Percentiles rank a stretch among this genome's conserved stretches.
Evolutionary conservation across 768 basidiomycete species (phyloP).

Genomic region (Leccinum sublutescens): DNA sequence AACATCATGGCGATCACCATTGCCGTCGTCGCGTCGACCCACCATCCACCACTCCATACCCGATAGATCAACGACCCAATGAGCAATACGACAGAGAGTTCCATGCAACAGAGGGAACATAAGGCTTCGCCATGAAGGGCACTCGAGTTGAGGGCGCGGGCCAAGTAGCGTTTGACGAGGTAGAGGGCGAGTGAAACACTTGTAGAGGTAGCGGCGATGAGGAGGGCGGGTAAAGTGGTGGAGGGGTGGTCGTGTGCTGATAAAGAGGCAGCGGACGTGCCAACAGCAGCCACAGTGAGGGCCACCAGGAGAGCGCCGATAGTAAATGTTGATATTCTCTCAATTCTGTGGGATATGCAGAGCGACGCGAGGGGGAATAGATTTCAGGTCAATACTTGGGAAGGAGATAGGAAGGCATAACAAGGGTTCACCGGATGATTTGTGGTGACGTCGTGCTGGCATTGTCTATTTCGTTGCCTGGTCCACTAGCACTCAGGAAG

Average conservation of each 20-base stretch:
- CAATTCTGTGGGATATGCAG: slow-evolving; percentile 27
- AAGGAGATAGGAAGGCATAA: neutral
- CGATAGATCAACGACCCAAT: slow-evolving; percentile 40
- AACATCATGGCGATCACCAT: slow-evolving; percentile 41
- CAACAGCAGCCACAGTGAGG: slow-evolving; percentile 39
- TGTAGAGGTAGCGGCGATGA: slow-evolving; percentile 42
- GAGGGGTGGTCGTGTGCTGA: slow-evolving; percentile 37
- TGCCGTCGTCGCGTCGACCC: slow-evolving; percentile 46
- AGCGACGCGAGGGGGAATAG: neutral
- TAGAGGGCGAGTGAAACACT: slow-evolving; percentile 42
- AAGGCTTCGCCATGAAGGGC: slow-evolving; percentile 44
- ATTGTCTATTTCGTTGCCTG: slow-evolving; percentile 31
- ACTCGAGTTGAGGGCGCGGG: slow-evolving; percentile 43
- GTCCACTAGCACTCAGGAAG: slow-evolving; percentile 34
- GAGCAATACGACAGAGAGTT: slow-evolving; percentile 44
- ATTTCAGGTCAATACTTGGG: neutral
- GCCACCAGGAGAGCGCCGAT: slow-evolving; percentile 39
- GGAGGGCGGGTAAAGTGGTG: slow-evolving; percentile 38
- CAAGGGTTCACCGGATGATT: slow-evolving; percentile 14
- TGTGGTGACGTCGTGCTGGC: neutral
- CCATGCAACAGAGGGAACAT: slow-evolving; percentile 43
- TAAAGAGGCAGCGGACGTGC: slow-evolving; percentile 36
- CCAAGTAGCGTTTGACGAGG: slow-evolving; percentile 45
- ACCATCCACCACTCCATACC: slow-evolving; percentile 47
- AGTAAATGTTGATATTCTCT: slow-evolving; percentile 35